Base-by-base conservation (phyloP, 2,329 filamentous ascomycete genomes). In the Pleurostoma richardsiae region DNA sequence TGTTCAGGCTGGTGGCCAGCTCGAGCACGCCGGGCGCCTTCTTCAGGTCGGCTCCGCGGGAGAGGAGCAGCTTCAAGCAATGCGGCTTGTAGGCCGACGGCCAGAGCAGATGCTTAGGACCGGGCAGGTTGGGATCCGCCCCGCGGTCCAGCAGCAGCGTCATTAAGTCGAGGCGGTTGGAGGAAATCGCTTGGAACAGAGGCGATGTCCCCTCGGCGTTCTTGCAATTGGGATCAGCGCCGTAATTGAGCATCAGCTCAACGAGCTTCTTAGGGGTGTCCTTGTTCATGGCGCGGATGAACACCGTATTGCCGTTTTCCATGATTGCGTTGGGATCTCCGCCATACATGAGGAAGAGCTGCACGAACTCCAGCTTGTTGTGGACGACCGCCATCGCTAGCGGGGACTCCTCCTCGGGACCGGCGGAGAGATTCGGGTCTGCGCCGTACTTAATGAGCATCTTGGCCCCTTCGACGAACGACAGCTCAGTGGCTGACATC, bases 71-170 rank as follows among this genome's bases (percentile, higher is more conserved):
- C 54, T 79, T 71, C 30, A 87, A 66, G 49, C 78, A 82, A 6
- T 70, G 64, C 0, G 82, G 70, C 44, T 83, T 73, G 62, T 82
- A 79, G 0, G 76, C 77, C 1, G 82, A 72, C 2, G 82, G 80
- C 83, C 83, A 84, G 28, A 88, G 71, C 63, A 83, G 77, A 65
- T 87, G 80, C 61, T 86, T 85, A 8, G 83, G 82, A 1, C 80
- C 83, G 2, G 84, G 84, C 5, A 86, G 67, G 58, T 88, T 88
- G 6, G 83, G 76, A 55, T 86, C 77, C 2, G 84, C 85, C 3
- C 77, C 75, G 46, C 82, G 73, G 44, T 85, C 65, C 3, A 74
- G 58, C 30, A 74, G 63, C 3, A 59, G 60, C 6, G 64, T 69
- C 49, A 84, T 75, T 2, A 85, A 68, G 48, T 85, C 81, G 42